Conservation (phyloP, 169 alveolate species). For the Plasmodium falciparum region DNA sequence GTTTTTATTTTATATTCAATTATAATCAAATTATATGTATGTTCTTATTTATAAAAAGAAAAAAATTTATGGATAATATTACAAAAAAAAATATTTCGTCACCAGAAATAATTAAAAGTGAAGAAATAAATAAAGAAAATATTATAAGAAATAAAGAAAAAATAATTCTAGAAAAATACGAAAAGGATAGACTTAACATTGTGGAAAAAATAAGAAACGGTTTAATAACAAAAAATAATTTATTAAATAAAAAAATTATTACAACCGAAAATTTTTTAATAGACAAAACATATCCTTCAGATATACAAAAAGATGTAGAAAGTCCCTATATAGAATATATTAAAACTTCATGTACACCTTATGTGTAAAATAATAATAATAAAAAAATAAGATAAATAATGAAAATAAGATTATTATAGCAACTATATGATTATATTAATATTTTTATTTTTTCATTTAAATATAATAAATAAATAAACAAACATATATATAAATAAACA, state of each 20-base stretch:
- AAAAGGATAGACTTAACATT: slow-evolving; percentile 44
- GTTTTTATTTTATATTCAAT: too few species aligned
- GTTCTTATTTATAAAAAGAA: not conserved
- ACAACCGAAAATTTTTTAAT: slow-evolving; percentile 1
- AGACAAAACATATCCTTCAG: not conserved
- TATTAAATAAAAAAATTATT: not conserved
- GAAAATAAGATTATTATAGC: too few species aligned
- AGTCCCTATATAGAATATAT: not conserved
- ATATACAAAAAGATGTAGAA: not conserved
- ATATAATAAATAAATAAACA: too few species aligned
- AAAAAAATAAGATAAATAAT: too few species aligned
- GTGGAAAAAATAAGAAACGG: not conserved
- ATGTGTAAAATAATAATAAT: not conserved
- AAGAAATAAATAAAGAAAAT: slow-evolving; percentile 12
- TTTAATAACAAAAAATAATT: slow-evolving; percentile 3
- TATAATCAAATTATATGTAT: not conserved
- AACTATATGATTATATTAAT: too few species aligned
- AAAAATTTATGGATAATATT: slow-evolving; percentile 10
- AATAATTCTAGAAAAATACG: slow-evolving; percentile 23
- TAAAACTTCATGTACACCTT: slow-evolving; percentile 3
- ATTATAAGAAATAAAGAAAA: not conserved
- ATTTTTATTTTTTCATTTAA: too few species aligned
- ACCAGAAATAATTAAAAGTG: not conserved
- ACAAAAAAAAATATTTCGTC: not conserved
- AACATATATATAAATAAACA: too few species aligned